phyloP scores from a whole-genome alignment of 768 basidiomycete genomes.

The Mycena latifolia region DNA sequence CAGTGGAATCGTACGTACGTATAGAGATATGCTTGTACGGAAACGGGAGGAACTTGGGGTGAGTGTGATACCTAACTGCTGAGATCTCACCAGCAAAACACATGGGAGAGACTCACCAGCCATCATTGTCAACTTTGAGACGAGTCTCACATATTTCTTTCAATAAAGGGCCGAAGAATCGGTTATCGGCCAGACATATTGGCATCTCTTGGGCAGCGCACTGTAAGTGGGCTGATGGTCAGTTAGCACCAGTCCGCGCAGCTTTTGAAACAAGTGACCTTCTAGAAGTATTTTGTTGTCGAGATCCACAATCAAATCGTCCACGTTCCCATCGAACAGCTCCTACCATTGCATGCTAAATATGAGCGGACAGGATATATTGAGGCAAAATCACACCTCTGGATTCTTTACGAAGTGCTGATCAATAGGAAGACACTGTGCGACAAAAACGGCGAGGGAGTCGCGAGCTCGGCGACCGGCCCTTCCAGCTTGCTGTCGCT shows the following conservation, averaged over 20 bases:
- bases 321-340: conserved; percentile 74
- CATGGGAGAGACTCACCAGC: conserved; percentile 66
- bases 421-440: conserved; percentile 78
- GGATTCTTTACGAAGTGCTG: conserved; percentile 80
- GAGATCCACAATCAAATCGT: conserved; percentile 78
- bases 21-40: conserved; percentile 82
- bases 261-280: conserved; percentile 43
- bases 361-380: too few relatives aligned
- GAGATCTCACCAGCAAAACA: not conserved
- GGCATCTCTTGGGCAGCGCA: conserved; percentile 93
- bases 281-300: conserved; percentile 83
- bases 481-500: conserved; percentile 92
- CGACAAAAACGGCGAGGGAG: conserved; percentile 71
- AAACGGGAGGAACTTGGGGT: conserved; percentile 83
- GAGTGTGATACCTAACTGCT: conserved; percentile 78
- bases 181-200: conserved; percentile 69
- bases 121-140: conserved; percentile 79
- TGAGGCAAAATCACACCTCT: conserved; percentile 39
- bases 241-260: not conserved
- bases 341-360: conserved; percentile 31
- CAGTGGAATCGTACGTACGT: conserved; percentile 64
- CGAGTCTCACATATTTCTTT: conserved; percentile 70
- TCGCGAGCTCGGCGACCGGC: conserved; percentile 87
- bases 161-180: conserved; percentile 79
- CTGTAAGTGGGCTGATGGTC: conserved; percentile 76